Base-by-base conservation (phyloP, 768 basidiomycete species). In the Omphalotus guepiniiformis region DNA sequence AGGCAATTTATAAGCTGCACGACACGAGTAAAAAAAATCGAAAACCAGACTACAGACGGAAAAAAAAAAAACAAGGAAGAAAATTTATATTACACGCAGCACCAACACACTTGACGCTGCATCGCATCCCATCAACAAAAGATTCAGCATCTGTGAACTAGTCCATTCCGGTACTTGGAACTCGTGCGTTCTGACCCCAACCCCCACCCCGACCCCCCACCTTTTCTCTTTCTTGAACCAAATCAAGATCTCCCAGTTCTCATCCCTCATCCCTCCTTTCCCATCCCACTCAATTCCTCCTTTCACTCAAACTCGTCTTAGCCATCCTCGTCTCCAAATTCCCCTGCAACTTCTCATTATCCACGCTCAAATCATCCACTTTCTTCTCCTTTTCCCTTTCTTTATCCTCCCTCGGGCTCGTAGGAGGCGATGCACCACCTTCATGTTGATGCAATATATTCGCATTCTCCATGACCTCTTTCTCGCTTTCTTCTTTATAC, bases 401-500 rank as follows among this genome's bases (percentile, higher is more conserved):
- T 36, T 34, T 44, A 15, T 49, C 39, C 13, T 19, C 21, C 26
- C 16, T 22, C 19, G 39, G 48, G n/a, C 38, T 39, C 5, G 47
- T 29, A 9, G 46, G 38, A 30, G 34, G 35, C 12, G 34, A 39
- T n/a, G 26, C 34, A 39, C 21, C 46, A n/a, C 28, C 35, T 26
- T 74, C 67, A 59, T 75, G 75, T 47, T 79, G 75, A 42, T 80
- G 77, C 39, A 74, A 71, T 50, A 80, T 71, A 16, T 71, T 61
- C 6, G 57, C 73, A 41, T 73, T 57, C 58, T 72, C 66, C 15
- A 64, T 54, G 18, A 58, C 49, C 48, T 65, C 82, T 63, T 79
- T 78, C 58, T 84, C 90, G 3, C 88, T 89, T 62, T 93, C 91
- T 57, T 82, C 79, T 67, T 93, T 93, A 68, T 80, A 83, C 60